Percentiles rank a stretch among this genome's conserved stretches.
Conservation (phyloP, 192 early-diverging fungal species). For the Coemansia sp. region DNA sequence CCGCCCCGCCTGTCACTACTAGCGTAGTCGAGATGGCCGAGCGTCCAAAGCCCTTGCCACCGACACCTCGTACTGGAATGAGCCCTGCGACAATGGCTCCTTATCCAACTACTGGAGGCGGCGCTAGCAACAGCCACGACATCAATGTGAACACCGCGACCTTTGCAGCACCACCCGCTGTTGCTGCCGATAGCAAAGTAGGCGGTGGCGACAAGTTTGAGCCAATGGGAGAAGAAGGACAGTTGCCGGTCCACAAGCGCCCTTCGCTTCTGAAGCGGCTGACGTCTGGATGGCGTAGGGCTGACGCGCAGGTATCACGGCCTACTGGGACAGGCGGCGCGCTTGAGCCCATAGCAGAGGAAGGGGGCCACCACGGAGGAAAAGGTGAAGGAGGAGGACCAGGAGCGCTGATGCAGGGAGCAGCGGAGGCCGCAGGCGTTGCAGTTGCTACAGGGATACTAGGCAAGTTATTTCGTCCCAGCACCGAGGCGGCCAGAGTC, state of each 20-base stretch:
- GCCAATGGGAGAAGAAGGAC: not conserved
- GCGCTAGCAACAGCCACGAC: slow-evolving; percentile 1
- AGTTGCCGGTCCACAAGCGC: slow-evolving; percentile 8
- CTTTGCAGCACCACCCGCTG: slow-evolving; percentile 1
- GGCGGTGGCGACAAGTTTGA: not conserved
- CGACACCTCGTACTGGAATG: not conserved
- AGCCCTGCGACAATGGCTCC: not conserved
- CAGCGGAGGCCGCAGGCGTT: slow-evolving; percentile 8
- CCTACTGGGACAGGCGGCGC: not conserved
- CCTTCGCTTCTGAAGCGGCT: slow-evolving; percentile 52
- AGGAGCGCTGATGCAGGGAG: not conserved
- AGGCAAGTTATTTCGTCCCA: slow-evolving; percentile 26
- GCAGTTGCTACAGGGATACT: slow-evolving; percentile 19
- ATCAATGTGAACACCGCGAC: slow-evolving; percentile 24
- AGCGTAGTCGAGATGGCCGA: slow-evolving; percentile 28
- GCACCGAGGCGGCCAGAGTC: not conserved
- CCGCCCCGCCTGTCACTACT: not conserved
- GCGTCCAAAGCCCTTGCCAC: slow-evolving; percentile 13
- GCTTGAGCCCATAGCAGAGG: slow-evolving; percentile 33
- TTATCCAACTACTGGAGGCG: not conserved
- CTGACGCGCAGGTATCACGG: not conserved
- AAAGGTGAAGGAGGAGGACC: not conserved
- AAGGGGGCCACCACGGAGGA: not conserved
- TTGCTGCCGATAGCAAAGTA: not conserved
- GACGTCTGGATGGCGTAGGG: slow-evolving; percentile 51